Base-by-base conservation (phyloP, 495 filamentous ascomycete genomes). In the Cercophora newfieldiana region DNA sequence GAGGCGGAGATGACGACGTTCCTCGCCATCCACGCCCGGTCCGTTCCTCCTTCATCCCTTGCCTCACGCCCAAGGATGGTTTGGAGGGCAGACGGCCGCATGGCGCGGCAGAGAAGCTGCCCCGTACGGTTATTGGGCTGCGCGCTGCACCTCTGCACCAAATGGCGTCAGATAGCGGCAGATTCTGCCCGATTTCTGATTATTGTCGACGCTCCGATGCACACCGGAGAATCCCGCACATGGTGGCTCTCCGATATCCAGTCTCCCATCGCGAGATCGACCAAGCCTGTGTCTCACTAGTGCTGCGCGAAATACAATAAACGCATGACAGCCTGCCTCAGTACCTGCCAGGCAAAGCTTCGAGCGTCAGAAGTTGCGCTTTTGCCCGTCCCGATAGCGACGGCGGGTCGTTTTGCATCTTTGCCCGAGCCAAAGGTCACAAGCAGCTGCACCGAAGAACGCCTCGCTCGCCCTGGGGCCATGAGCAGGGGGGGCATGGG, bases 151-250 rank as follows among this genome's bases (percentile, higher is more conserved):
- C 19, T 47, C 30, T 54, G 58, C 55, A 56, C 44, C 51, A n/a
- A 37, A 60, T 68, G 64, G 67, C 67, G 61, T 61, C 61, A 69
- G 66, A 61, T 69, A 63, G 64, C 65, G 67, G 60, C 66, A 70
- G 66, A 66, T 66, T 65, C 63, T 65, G 61, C 66, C 68, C 63
- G 44, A 49, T 61, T 61, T 61, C 49, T 53, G 48, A 47, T 37
- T 24, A 10, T 33, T 44, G 18, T n/a, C 22, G 21, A 12, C 48
- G 37, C 37, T 53, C 21, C 37, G 16, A 44, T n/a, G 22, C 29
- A 47, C 10, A 26, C 31, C 28, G 51, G 59, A 18, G 59, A 49
- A 21, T 51, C 51, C 51, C 59, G 58, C 29, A 25, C 60, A 29
- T 21, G 60, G 14, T 55, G 12, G 19, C 51, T 10, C 19, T 55